phyloP scores from a whole-genome alignment of 371 early-diverging fungal genomes.

The Apophysomyces trapeziformis region DNA sequence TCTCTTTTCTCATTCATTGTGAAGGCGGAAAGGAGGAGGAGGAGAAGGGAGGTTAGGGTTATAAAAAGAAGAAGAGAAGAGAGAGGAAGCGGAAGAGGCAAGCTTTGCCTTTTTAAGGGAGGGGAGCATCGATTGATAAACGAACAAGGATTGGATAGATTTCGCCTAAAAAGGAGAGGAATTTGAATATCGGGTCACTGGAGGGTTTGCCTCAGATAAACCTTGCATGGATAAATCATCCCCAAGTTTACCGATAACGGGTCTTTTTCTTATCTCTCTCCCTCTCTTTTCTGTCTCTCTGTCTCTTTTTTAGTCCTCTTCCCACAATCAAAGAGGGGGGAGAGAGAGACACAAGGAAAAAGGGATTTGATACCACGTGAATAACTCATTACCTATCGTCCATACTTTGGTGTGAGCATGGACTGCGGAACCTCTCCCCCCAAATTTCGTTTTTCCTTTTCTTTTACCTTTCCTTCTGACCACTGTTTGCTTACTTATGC shows the following conservation, averaged over 20 bases:
- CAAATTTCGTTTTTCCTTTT: neutral
- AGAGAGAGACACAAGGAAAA: neutral
- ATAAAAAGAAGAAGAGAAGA: neutral
- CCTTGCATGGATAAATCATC: constrained; percentile 2
- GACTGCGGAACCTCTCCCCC: neutral
- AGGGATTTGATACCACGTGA: neutral
- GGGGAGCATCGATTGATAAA: neutral
- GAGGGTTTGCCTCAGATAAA: neutral
- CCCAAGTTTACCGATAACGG: neutral
- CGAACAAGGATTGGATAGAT: neutral
- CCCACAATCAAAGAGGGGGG: neutral
- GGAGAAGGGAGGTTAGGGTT: neutral
- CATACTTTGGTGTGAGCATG: neutral
- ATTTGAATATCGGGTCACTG: neutral
- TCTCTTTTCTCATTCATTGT: neutral
- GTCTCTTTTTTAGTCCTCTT: neutral
- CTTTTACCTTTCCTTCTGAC: no score
- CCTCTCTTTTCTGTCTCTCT: neutral
- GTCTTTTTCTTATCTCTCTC: no score
- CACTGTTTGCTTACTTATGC: no score
- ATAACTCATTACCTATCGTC: neutral
- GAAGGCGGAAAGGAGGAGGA: neutral
- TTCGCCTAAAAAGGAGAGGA: neutral
- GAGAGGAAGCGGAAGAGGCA: neutral
- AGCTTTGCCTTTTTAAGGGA: constrained; percentile 3